Evolutionary conservation across 208 protist species (phyloP).

Genomic region (Chromosphaera perkinsii): DNA sequence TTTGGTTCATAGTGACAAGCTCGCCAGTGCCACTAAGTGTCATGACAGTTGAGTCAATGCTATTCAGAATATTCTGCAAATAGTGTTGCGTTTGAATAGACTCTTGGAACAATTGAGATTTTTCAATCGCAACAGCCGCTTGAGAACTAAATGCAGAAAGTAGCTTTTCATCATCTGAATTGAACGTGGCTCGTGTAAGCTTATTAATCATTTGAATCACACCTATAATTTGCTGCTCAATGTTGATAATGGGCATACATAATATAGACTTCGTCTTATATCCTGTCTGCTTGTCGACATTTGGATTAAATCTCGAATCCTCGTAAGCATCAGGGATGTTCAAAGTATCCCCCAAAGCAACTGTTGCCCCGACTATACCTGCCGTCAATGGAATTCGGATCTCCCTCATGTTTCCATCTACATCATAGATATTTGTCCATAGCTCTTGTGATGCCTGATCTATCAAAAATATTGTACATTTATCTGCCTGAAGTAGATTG

Average conservation of each 20-base stretch:
- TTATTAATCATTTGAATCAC: slow-evolving; percentile 48
- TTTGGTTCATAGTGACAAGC: too few relatives aligned
- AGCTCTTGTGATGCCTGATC: slow-evolving; percentile 28
- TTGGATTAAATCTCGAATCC: slow-evolving; percentile 14
- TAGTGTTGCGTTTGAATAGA: too few relatives aligned
- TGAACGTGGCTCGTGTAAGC: slow-evolving; percentile 18
- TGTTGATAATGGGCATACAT: slow-evolving; percentile 10
- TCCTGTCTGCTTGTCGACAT: slow-evolving; percentile 17
- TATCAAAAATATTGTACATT: slow-evolving; percentile 7
- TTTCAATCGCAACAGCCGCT: slow-evolving; percentile 41
- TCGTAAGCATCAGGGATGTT: slow-evolving; percentile 17
- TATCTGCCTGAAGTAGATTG: not conserved
- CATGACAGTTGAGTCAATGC: too few relatives aligned
- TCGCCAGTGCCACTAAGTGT: too few relatives aligned
- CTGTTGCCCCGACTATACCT: slow-evolving; percentile 3
- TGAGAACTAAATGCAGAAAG: slow-evolving; percentile 32
- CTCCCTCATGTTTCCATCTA: slow-evolving; percentile 4
- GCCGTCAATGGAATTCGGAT: slow-evolving; percentile 27
- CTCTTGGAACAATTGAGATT: slow-evolving; percentile 37
- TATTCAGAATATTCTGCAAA: too few relatives aligned
- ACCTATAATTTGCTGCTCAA: slow-evolving; percentile 30
- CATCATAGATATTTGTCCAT: slow-evolving; percentile 28
- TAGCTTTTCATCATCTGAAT: slow-evolving; percentile 25
- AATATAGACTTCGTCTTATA: slow-evolving; percentile 19
- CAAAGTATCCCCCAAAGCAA: not conserved